phyloP scores from a whole-genome alignment of 139 green algal species.

The Pleodorina starrii region DNA sequence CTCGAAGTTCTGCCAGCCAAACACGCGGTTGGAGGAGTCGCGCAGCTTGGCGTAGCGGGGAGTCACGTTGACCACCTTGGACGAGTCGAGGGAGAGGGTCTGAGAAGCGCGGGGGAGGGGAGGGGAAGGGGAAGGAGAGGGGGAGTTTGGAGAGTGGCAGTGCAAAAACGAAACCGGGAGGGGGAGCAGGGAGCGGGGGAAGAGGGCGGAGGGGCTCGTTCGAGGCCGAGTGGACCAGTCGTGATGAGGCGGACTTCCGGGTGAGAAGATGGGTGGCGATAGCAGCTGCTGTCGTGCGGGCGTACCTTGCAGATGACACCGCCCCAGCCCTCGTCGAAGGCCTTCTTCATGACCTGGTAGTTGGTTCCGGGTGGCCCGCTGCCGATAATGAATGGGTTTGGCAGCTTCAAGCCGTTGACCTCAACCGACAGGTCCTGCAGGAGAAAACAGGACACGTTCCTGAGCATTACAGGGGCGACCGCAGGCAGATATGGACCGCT shows the following conservation, averaged over 20 bases:
- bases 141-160: too few species aligned
- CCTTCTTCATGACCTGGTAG: slow-evolving; percentile 81
- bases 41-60: slow-evolving; percentile 95
- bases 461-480: too few species aligned
- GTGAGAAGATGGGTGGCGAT: neutral
- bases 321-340: slow-evolving; percentile 99
- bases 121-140: neutral
- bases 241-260: too few species aligned
- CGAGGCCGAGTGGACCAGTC: too few species aligned
- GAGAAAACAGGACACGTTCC: neutral
- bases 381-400: slow-evolving; percentile 98
- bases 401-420: slow-evolving; percentile 93
- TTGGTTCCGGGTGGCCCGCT: slow-evolving; percentile 93
- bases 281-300: too few species aligned
- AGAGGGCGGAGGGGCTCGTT: too few species aligned
- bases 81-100: slow-evolving; percentile 87
- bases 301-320: slow-evolving; percentile 93
- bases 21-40: slow-evolving; percentile 73
- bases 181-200: neutral
- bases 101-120: neutral
- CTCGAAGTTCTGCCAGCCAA: slow-evolving; percentile 88
- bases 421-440: slow-evolving; percentile 36
- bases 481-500: too few species aligned
- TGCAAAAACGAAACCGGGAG: neutral
- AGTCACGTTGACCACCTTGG: slow-evolving; percentile 96